A percentile compares a stretch with the other conserved stretches of the same genome.
phyloP scores from a whole-genome alignment of 2,329 filamentous ascomycete species.

The Fusarium poae region DNA sequence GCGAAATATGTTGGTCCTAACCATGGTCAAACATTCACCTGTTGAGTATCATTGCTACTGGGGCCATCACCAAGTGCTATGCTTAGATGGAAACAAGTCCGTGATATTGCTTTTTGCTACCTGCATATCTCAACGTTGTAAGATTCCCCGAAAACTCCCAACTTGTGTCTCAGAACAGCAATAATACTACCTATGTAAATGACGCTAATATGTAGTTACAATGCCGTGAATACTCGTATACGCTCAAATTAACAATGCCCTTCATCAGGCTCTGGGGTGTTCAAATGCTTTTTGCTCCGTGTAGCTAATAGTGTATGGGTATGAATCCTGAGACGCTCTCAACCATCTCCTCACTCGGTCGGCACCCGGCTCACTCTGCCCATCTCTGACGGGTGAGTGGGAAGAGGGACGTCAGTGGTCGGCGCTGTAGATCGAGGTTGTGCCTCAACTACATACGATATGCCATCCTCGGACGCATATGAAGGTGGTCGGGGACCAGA shows the following conservation, averaged over 20 bases:
- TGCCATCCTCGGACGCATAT: constrained; percentile 81
- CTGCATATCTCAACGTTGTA: constrained; percentile 21
- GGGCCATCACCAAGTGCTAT: constrained; percentile 7
- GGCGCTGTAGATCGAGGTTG: constrained; percentile 70
- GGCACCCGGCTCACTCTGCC: constrained; percentile 48
- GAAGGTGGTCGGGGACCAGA: constrained; percentile 73
- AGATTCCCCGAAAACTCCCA: constrained; percentile 12
- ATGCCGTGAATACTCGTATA: constrained; percentile 31
- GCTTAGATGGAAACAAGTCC: background rate
- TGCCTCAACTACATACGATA: constrained; percentile 78
- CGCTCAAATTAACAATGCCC: constrained; percentile 19
- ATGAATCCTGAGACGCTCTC: background rate
- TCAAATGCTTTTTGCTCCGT: background rate
- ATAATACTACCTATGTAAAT: constrained; percentile 15
- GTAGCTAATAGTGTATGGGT: constrained; percentile 1
- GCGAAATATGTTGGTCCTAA: constrained; percentile 18
- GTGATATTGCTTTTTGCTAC: constrained; percentile 21
- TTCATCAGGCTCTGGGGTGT: constrained; percentile 1
- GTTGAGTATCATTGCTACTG: constrained; percentile 26
- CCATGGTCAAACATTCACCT: constrained; percentile 8
- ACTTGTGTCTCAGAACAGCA: background rate
- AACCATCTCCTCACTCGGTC: constrained; percentile 14
- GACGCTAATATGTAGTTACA: constrained; percentile 32
- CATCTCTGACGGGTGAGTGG: constrained; percentile 63
- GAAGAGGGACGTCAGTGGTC: constrained; percentile 58